Percentiles rank a stretch among this genome's conserved stretches.
Conservation (phyloP, 2,329 filamentous ascomycete species). For the Arthrobotrys sinensis region DNA sequence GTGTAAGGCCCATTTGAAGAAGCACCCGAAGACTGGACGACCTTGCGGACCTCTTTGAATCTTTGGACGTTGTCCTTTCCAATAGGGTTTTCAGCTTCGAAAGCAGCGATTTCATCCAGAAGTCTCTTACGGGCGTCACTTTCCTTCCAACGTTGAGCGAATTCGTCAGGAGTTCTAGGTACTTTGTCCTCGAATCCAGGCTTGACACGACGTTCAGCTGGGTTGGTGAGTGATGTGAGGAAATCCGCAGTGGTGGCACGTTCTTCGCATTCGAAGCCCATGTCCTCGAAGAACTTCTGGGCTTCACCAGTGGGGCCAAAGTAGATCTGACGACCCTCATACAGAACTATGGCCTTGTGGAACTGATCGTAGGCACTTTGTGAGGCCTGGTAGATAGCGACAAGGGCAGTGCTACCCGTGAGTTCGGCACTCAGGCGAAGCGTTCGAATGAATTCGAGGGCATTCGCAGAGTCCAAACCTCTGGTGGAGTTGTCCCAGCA, state of each 20-base stretch:
- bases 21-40: conserved; percentile 61
- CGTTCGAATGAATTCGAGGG: conserved; percentile 80
- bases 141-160: conserved; percentile 73
- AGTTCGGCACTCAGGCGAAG: conserved; percentile 78
- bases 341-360: conserved; percentile 81
- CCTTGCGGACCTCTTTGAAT: conserved; percentile 65
- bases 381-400: conserved; percentile 80
- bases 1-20: conserved; percentile 76
- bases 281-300: conserved; percentile 76
- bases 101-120: conserved; percentile 71
- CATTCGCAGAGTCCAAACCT: conserved; percentile 81
- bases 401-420: conserved; percentile 74
- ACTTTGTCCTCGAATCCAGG: conserved; percentile 73
- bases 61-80: conserved; percentile 66
- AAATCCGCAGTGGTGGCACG: conserved; percentile 81
- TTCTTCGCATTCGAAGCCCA: conserved; percentile 78
- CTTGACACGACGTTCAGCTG: conserved; percentile 73
- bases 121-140: conserved; percentile 66
- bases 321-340: conserved; percentile 84
- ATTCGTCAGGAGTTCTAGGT: conserved; percentile 76
- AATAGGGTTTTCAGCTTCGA: conserved; percentile 69
- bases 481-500: conserved; percentile 84
- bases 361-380: conserved; percentile 69
- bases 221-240: conserved; percentile 78
- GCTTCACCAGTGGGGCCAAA: conserved; percentile 76